Conservation (phyloP, 2,329 filamentous ascomycete genomes). For the Aspergillus proliferans region DNA sequence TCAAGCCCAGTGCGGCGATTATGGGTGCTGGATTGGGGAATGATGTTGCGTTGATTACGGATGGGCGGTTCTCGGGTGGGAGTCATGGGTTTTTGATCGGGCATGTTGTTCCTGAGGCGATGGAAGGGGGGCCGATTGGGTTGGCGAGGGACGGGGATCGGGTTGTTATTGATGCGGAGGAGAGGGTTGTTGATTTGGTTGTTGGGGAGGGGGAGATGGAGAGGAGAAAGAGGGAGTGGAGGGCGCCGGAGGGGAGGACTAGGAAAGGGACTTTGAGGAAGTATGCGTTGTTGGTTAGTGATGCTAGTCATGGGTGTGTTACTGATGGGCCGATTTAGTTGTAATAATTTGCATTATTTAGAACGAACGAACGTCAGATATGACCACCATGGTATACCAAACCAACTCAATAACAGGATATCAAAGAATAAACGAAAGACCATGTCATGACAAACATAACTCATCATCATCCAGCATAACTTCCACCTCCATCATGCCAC, state of each 20-base stretch:
- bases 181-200: constrained; percentile 6
- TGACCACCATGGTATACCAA: too few relatives aligned
- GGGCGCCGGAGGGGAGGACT: not conserved
- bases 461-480: too few relatives aligned
- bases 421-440: too few relatives aligned
- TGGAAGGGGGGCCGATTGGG: constrained; percentile 8
- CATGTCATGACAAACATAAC: too few relatives aligned
- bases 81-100: constrained; percentile 40
- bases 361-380: too few relatives aligned
- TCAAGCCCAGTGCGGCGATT: constrained; percentile 63
- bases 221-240: constrained; percentile 5
- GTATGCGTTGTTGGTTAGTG: constrained; percentile 6
- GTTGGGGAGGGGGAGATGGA: constrained; percentile 3
- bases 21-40: constrained; percentile 64
- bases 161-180: constrained; percentile 7
- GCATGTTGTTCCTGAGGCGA: constrained; percentile 14
- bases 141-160: constrained; percentile 5
- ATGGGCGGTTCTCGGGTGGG: constrained; percentile 39
- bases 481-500: too few relatives aligned
- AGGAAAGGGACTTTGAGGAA: constrained; percentile 8
- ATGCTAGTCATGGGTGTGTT: constrained; percentile 8
- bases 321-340: constrained; percentile 1
- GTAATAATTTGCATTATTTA: too few relatives aligned
- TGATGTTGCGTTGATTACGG: constrained; percentile 62
- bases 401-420: too few relatives aligned